Conservation (phyloP, 2,329 filamentous ascomycete species). For the Pseudomassariella vexata region DNA sequence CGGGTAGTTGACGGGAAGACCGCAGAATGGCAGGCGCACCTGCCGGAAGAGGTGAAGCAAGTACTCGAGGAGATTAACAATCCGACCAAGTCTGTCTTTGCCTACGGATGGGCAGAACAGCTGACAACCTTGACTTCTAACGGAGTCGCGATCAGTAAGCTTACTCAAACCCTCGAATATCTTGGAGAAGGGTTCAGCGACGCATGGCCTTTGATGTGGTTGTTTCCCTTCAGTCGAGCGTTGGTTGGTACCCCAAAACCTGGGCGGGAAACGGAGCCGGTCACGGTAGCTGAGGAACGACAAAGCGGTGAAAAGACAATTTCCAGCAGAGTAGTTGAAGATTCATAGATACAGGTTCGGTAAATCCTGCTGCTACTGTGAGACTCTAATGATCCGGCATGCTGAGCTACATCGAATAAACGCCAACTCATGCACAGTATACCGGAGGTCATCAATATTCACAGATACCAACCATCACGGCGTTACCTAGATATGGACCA, state of each 20-base stretch:
- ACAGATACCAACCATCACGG: too few relatives aligned
- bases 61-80: constrained; percentile 2
- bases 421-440: too few relatives aligned
- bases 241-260: constrained; percentile 6
- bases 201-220: constrained; percentile 4
- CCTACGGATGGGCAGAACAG: constrained; percentile 3
- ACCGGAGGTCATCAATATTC: too few relatives aligned
- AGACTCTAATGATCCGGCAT: too few relatives aligned
- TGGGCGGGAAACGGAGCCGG: constrained; percentile 2
- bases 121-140: constrained; percentile 5
- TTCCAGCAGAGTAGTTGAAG: too few relatives aligned
- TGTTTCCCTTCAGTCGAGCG: constrained; percentile 2
- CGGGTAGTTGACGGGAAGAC: not conserved
- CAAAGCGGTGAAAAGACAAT: too few relatives aligned
- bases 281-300: too few relatives aligned
- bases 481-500: too few relatives aligned
- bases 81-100: constrained; percentile 4
- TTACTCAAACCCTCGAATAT: constrained; percentile 4
- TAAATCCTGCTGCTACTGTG: too few relatives aligned
- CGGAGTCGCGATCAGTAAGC: constrained; percentile 2
- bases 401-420: too few relatives aligned
- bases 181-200: not conserved
- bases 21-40: not conserved
- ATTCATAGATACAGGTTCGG: too few relatives aligned
- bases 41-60: constrained; percentile 1